Percentiles rank a stretch among this genome's conserved stretches.
phyloP scores from a whole-genome alignment of 768 basidiomycete genomes.

The Mycena albidolilacea region DNA sequence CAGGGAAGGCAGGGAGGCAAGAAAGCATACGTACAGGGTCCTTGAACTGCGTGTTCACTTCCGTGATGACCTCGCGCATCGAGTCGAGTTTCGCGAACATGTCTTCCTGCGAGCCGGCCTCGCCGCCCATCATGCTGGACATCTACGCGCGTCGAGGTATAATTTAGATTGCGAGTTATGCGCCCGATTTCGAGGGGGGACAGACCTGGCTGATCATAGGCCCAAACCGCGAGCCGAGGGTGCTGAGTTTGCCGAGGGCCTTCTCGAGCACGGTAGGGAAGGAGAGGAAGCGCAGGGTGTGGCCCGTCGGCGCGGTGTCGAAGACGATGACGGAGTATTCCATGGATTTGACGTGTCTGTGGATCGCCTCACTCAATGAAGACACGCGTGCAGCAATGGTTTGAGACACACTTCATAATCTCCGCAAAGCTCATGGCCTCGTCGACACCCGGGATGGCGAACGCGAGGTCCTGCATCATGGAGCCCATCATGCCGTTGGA shows the following conservation, averaged over 20 bases:
- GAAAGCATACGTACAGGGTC: conserved; percentile 80
- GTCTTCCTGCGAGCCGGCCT: conserved; percentile 92
- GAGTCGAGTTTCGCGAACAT: conserved; percentile 99
- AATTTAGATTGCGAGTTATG: not conserved
- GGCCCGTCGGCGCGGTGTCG: conserved; percentile 98
- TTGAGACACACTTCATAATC: conserved; percentile 92
- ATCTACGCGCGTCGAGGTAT: conserved; percentile 64
- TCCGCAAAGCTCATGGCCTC: conserved; percentile 99
- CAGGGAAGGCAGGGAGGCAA: not conserved
- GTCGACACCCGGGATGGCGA: conserved; percentile 99
- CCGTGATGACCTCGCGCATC: conserved; percentile 97
- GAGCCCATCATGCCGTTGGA: conserved; percentile 96
- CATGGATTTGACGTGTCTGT: conserved; percentile 99
- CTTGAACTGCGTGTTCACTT: conserved; percentile 99
- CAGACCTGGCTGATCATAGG: conserved; percentile 93
- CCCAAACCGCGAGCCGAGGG: conserved; percentile 94
- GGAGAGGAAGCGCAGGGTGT: conserved; percentile 98
- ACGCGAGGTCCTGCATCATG: conserved; percentile 99
- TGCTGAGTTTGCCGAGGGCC: conserved; percentile 94
- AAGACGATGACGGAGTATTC: conserved; percentile 99
- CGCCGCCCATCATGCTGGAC: conserved; percentile 97
- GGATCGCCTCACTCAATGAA: conserved; percentile 9
- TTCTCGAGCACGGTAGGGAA: conserved; percentile 99
- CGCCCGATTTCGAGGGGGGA: not conserved
- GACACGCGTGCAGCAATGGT: not conserved